These are phyloP conservation scores for Iberis pinnata DNA, from an alignment of 345 rosid species.

Conservation along the genomic window DNA sequence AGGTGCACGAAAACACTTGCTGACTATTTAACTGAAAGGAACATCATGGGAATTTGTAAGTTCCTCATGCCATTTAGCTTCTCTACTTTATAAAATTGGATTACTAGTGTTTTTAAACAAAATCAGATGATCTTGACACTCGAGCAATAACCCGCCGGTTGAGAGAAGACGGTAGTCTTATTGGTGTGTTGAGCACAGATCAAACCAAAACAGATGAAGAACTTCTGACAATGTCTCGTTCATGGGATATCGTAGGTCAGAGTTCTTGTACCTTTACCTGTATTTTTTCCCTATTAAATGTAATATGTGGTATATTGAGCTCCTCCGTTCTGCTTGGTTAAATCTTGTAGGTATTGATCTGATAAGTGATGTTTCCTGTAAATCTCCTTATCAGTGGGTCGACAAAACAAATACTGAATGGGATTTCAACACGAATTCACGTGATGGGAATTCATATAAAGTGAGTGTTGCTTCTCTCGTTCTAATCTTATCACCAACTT, in stretches of 20 bases:
- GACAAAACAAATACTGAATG: conserved; percentile 64
- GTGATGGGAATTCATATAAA: conserved; percentile 36
- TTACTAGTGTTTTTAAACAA: conserved; percentile 7
- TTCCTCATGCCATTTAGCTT: background rate
- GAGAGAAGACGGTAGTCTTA: conserved; percentile 94
- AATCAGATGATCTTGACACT: conserved; percentile 86
- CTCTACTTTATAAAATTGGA: background rate
- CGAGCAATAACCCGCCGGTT: conserved; percentile 90
- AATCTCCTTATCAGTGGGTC: conserved; percentile 73
- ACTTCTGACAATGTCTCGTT: conserved; percentile 70
- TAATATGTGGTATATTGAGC: background rate
- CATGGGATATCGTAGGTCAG: conserved; percentile 88
- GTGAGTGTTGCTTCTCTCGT: conserved; percentile 38
- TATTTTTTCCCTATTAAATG: background rate
- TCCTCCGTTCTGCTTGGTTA: conserved; percentile 6
- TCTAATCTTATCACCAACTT: conserved; percentile 4
- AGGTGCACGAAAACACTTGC: conserved; percentile 69
- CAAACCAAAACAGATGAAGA: conserved; percentile 62
- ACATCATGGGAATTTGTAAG: conserved; percentile 72
- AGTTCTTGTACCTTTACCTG: background rate
- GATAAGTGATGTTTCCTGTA: conserved; percentile 75
- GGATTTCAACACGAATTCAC: conserved; percentile 56
- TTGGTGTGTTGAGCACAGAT: conserved; percentile 92
- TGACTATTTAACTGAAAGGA: conserved; percentile 78
- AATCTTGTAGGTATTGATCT: conserved; percentile 66